These are phyloP conservation scores for Sclerotinia spermophila DNA, from an alignment of 2,329 filamentous ascomycete genomes.

Conservation along the genomic window DNA sequence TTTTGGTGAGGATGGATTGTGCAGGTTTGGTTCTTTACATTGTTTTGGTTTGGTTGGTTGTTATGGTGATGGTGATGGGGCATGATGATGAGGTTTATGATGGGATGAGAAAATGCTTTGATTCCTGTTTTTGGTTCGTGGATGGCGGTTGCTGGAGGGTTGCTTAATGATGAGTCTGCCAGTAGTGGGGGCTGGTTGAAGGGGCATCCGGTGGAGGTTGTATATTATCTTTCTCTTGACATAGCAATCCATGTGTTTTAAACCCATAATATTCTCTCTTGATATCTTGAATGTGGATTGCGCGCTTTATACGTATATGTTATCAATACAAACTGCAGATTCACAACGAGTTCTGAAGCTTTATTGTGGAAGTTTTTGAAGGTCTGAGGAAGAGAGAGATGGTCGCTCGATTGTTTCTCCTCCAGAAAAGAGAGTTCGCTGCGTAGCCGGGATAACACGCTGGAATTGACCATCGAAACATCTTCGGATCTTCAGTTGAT, in stretches of 20 bases:
- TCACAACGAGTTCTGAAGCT: no score
- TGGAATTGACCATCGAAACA: no score
- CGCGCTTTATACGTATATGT: not conserved
- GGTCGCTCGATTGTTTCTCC: no score
- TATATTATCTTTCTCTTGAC: constrained; percentile 17
- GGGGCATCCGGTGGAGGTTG: constrained; percentile 8
- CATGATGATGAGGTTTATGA: not conserved
- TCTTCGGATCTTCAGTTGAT: no score
- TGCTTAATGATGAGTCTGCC: not conserved
- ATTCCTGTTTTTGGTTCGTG: not conserved
- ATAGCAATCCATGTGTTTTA: constrained; percentile 16
- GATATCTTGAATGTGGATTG: not conserved
- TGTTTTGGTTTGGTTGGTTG: not conserved
- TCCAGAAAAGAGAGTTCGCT: no score
- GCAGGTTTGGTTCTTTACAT: not conserved
- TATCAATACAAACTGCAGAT: no score
- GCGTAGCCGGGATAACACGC: no score
- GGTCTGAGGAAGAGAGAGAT: no score
- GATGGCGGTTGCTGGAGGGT: not conserved
- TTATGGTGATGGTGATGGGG: not conserved
- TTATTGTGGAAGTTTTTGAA: no score
- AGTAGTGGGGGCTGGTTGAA: not conserved
- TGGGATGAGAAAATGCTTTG: not conserved
- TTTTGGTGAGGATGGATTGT: not conserved
- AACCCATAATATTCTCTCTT: not conserved